Conservation (phyloP, 2,329 filamentous ascomycete genomes). For the Fusarium citri region DNA sequence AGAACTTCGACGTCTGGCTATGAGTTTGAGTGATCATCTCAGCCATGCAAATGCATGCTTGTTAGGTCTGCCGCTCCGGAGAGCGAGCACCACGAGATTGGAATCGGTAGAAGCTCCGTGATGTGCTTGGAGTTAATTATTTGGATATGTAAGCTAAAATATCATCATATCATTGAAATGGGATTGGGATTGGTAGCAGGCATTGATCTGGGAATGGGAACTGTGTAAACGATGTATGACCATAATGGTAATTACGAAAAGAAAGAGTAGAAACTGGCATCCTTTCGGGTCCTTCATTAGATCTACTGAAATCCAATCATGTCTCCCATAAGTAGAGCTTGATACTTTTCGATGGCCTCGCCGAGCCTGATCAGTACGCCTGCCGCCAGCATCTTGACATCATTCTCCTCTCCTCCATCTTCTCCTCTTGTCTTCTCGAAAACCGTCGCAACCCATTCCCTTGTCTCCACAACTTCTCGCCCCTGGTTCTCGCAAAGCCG, state of each 20-base stretch:
- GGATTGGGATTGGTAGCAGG: background rate
- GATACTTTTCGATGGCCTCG: slow-evolving; percentile 86
- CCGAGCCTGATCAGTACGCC: slow-evolving; percentile 80
- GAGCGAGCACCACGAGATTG: slow-evolving; percentile 49
- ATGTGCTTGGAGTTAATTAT: background rate
- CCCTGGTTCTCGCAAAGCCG: slow-evolving; percentile 79
- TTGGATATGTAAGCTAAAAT: background rate
- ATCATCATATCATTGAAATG: background rate
- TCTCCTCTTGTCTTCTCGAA: slow-evolving; percentile 71
- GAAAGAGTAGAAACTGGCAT: slow-evolving; percentile 8
- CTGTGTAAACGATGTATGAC: slow-evolving; percentile 17
- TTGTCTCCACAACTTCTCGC: slow-evolving; percentile 83
- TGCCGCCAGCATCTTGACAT: slow-evolving; percentile 81
- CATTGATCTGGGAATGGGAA: background rate
- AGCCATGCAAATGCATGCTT: slow-evolving; percentile 59
- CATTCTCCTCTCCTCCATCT: slow-evolving; percentile 75
- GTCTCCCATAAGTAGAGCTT: slow-evolving; percentile 80
- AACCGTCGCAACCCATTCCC: slow-evolving; percentile 84
- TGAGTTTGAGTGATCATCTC: slow-evolving; percentile 62
- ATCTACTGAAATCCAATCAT: slow-evolving; percentile 57
- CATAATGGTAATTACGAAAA: slow-evolving; percentile 31
- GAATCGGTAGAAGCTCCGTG: slow-evolving; percentile 43
- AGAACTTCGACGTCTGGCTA: slow-evolving; percentile 63
- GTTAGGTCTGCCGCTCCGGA: slow-evolving; percentile 53
- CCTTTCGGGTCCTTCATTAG: background rate